A percentile compares a stretch with the other conserved stretches of the same genome.
Conservation (phyloP, 2,329 filamentous ascomycete genomes). For the Blastomyces silverae region DNA sequence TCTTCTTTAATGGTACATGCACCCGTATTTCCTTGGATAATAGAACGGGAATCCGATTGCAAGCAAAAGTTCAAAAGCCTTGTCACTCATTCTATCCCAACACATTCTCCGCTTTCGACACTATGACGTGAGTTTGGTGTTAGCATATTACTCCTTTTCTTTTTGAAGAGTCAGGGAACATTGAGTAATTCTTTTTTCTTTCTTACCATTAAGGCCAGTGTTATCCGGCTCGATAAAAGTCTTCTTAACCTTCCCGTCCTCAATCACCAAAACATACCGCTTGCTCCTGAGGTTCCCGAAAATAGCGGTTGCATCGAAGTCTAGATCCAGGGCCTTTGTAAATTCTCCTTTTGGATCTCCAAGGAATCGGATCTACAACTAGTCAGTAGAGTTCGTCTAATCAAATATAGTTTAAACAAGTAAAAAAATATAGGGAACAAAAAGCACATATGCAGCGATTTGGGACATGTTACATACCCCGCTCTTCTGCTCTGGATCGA, state of each 20-base stretch:
- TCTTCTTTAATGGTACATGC: neutral
- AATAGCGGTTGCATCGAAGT: conserved; percentile 70
- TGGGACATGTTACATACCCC: conserved; percentile 54
- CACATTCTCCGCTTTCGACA: conserved; percentile 47
- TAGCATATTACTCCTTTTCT: neutral
- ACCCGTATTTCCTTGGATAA: neutral
- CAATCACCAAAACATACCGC: conserved; percentile 75
- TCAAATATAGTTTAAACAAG: neutral
- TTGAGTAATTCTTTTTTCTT: neutral
- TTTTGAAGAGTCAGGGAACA: neutral
- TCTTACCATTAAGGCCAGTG: conserved; percentile 67
- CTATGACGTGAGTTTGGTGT: conserved; percentile 26
- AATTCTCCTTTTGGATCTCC: conserved; percentile 74
- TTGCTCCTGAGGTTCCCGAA: conserved; percentile 80
- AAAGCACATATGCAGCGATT: neutral
- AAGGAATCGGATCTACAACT: conserved; percentile 70
- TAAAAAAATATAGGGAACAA: no score
- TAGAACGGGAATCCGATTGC: neutral
- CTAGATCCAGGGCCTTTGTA: conserved; percentile 73
- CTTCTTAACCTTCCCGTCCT: conserved; percentile 77
- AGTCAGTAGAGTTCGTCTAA: neutral
- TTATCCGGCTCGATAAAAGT: conserved; percentile 82
- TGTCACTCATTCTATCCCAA: conserved; percentile 31
- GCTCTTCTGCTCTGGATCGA: conserved; percentile 68
- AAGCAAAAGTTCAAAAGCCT: neutral